Conservation (phyloP, 805 yeast species). For the Wickerhamomyces strasburgensis region DNA sequence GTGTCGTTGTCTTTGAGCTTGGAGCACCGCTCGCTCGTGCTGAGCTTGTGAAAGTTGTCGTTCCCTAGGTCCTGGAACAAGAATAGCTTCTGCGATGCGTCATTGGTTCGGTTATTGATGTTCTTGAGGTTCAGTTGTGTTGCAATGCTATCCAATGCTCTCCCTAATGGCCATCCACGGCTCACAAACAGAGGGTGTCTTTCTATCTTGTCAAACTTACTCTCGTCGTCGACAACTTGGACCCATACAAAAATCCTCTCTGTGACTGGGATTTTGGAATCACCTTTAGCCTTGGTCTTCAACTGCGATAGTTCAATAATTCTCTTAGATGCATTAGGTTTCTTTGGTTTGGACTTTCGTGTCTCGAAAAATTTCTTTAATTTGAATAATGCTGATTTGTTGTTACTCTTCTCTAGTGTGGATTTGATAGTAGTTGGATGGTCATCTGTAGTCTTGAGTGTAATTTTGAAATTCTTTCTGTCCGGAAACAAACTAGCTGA, state of each 20-base stretch:
- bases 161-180: conserved; percentile 25
- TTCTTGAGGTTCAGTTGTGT: conserved; percentile 17
- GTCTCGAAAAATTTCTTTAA: conserved; percentile 17
- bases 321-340: conserved; percentile 7
- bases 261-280: conserved; percentile 11
- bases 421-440: conserved; percentile 13
- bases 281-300: conserved; percentile 23
- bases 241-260: conserved; percentile 23
- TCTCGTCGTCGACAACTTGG: conserved; percentile 23
- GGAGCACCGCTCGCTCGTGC: conserved; percentile 18
- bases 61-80: conserved; percentile 16
- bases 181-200: conserved; percentile 20
- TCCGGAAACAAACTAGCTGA: conserved; percentile 24
- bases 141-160: conserved; percentile 24
- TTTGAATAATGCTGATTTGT: conserved; percentile 16
- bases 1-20: conserved; percentile 17
- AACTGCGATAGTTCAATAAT: conserved; percentile 19
- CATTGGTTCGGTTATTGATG: conserved; percentile 21
- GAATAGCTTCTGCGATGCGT: conserved; percentile 16
- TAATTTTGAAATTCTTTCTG: conserved; percentile 16
- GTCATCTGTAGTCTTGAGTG: conserved; percentile 16
- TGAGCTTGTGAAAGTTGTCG: conserved; percentile 13
- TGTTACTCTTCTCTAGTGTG: conserved; percentile 3
- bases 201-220: conserved; percentile 17
- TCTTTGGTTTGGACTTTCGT: conserved; percentile 6